phyloP scores from a whole-genome alignment of 345 rosid genomes.

The Streptanthus diversifolius region DNA sequence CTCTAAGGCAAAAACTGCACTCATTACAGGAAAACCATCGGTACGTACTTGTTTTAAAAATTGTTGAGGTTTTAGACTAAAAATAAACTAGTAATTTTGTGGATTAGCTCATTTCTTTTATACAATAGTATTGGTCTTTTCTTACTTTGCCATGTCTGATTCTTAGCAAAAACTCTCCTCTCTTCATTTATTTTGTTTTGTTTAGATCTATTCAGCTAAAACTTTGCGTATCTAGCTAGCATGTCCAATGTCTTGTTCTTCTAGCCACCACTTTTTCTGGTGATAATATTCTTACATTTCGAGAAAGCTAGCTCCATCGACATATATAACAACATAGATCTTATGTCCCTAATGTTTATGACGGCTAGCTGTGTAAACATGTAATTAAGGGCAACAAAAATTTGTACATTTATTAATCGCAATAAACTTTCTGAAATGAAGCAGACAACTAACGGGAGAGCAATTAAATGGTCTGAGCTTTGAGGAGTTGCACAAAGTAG shows the following conservation, averaged over 20 bases:
- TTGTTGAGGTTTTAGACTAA: not conserved
- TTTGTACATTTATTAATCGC: not conserved
- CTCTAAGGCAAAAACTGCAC: constrained; percentile 51
- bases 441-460: constrained; percentile 46
- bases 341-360: not conserved
- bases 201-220: not conserved
- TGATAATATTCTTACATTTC: not conserved
- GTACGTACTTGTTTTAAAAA: constrained; percentile 16
- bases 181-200: not conserved
- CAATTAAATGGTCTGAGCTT: constrained; percentile 54
- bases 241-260: not conserved
- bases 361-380: not conserved
- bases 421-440: constrained; percentile 5
- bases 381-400: not conserved
- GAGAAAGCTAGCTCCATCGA: not conserved
- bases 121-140: not conserved
- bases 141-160: not conserved
- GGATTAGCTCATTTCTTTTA: not conserved
- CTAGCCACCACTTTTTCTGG: not conserved
- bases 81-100: not conserved
- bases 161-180: not conserved
- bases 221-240: not conserved
- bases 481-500: constrained; percentile 49
- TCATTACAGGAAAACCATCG: constrained; percentile 52
- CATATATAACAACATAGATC: not conserved